These are phyloP conservation scores for Mycosarcoma mackinlayi DNA, from an alignment of 1,284 basidiomycete species.

Conservation along the genomic window DNA sequence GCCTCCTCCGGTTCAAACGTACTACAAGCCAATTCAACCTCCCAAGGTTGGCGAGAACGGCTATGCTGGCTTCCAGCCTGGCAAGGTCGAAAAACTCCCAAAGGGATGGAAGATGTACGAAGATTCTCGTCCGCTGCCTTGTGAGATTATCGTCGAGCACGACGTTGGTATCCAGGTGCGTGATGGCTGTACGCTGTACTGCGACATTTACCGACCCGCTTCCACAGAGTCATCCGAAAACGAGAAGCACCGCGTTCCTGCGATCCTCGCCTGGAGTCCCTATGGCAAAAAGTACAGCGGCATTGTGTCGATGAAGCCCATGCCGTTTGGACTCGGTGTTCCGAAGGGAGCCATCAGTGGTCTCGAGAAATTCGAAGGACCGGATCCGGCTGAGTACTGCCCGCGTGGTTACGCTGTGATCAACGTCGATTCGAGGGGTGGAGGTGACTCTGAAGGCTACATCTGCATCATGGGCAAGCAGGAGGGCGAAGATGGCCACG, in stretches of 20 bases:
- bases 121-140: conserved; percentile 3
- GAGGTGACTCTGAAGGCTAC: conserved; percentile 43
- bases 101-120: conserved; percentile 13
- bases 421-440: conserved; percentile 53
- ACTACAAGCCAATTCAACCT: conserved; percentile 7
- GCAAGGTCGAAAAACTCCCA: conserved; percentile 4
- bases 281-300: conserved; percentile 48
- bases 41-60: conserved; percentile 11
- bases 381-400: conserved; percentile 63
- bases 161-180: conserved; percentile 50
- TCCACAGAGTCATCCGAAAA: neutral
- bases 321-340: conserved; percentile 28
- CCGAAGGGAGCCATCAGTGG: conserved; percentile 41
- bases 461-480: conserved; percentile 15
- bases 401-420: conserved; percentile 57
- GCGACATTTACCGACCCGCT: conserved; percentile 56
- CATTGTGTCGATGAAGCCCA: conserved; percentile 11
- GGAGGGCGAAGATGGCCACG: conserved; percentile 6
- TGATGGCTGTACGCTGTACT: conserved; percentile 53
- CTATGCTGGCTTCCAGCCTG: conserved; percentile 5
- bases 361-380: conserved; percentile 55
- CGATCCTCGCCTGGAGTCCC: conserved; percentile 54
- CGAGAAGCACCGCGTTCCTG: conserved; percentile 38
- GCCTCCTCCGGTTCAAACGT: conserved; percentile 5
- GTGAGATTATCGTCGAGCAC: conserved; percentile 43